These are phyloP conservation scores for Spathaspora girioi DNA, from an alignment of 805 yeast species.

Conservation along the genomic window DNA sequence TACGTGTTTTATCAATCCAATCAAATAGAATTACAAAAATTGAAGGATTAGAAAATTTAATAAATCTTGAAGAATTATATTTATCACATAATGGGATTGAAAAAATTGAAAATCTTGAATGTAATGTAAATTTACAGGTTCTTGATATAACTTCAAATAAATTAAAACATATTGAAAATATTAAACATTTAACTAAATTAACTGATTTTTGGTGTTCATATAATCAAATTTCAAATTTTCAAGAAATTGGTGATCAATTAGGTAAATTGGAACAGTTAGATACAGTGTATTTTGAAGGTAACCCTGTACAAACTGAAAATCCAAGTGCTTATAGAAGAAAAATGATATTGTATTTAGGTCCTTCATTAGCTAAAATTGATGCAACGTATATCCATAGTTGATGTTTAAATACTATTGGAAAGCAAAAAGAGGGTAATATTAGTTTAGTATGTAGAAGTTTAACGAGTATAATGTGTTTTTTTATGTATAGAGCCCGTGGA, in stretches of 20 bases:
- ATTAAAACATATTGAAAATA: slow-evolving; percentile 56
- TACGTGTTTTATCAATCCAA: slow-evolving; percentile 82
- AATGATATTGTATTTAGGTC: slow-evolving; percentile 66
- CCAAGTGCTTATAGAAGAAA: slow-evolving; percentile 86
- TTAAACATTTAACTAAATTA: slow-evolving; percentile 61
- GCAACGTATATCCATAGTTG: slow-evolving; percentile 61
- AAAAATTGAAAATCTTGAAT: slow-evolving; percentile 73
- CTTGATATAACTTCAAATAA: slow-evolving; percentile 81
- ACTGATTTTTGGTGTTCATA: slow-evolving; percentile 94
- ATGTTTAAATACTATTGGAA: background rate
- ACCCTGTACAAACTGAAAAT: slow-evolving; percentile 73
- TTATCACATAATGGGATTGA: slow-evolving; percentile 79
- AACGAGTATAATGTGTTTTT: background rate
- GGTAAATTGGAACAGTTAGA: slow-evolving; percentile 62
- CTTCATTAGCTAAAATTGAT: slow-evolving; percentile 77
- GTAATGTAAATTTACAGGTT: slow-evolving; percentile 60
- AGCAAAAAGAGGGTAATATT: too few relatives aligned
- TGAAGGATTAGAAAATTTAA: slow-evolving; percentile 75
- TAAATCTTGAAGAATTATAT: slow-evolving; percentile 78
- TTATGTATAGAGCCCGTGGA: background rate
- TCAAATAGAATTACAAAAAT: slow-evolving; percentile 74
- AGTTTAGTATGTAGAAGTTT: background rate
- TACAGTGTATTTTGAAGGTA: slow-evolving; percentile 91
- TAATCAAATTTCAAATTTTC: slow-evolving; percentile 65
- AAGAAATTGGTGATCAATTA: slow-evolving; percentile 64